Base-by-base conservation (phyloP, 495 filamentous ascomycete species). In the Penicillium tannophilum region DNA sequence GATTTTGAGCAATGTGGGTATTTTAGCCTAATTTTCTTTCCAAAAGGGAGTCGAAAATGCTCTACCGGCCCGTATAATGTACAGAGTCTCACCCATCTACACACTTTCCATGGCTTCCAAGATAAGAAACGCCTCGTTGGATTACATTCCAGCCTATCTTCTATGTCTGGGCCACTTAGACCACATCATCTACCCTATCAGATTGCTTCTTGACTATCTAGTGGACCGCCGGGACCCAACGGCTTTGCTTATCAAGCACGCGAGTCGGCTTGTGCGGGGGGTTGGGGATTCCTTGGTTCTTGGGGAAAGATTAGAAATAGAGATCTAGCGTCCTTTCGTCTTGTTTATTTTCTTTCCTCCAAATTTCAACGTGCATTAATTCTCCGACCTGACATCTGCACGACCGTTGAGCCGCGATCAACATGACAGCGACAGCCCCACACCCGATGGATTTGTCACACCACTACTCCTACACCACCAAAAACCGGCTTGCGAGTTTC, bases 381-480 rank as follows among this genome's bases (percentile, higher is more conserved):
- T 33, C 4, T n/a, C 26, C 5, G 10, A 46, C 11, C n/a, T 31
- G 46, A 49, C 36, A 63, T 51, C 55, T 63, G 63, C 66, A 63
- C 26, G 54, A 52, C 60, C 66, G 66, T 66, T 66, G 51, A 63
- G 53, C 60, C 50, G 61, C 48, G 56, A 58, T 63, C 59, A 30
- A 52, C 52, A 66, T 64, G 58, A 44, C 62, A 53, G n/a, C 54
- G 16, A 49, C 54, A 56, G 62, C 62, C 56, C 56, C 82, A 33
- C 69, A 73, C 42, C 88, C 90, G 4, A 72, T 86, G 52, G 90
- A 97, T 69, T 78, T 96, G 54, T 87, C 85, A 55, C 90, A 96
- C 70, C 90, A 93, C 68, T 87, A 84, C 62, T 90, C 88, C 4
- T 78, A 81, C 47, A 76, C 82, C 28, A 88, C 90, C 55, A 86